phyloP scores from a whole-genome alignment of 2,329 filamentous ascomycete species.

The Aspergillus sergii region DNA sequence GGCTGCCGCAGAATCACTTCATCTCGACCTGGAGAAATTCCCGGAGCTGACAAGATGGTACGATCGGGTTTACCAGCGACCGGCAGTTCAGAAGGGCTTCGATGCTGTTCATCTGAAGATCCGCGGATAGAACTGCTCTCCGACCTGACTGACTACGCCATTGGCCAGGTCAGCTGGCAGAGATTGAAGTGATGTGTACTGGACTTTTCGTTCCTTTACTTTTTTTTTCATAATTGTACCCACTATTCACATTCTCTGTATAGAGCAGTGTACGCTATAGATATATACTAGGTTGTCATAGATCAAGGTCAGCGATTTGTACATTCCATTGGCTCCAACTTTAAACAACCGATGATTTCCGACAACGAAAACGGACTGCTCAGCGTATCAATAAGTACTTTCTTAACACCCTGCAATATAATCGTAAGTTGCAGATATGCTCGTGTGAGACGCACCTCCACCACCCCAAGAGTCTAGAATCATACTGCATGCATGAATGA shows the following conservation, averaged over 20 bases:
- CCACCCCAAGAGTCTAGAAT: not conserved
- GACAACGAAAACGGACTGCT: not conserved
- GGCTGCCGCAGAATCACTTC: conserved; percentile 6
- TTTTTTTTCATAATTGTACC: not conserved
- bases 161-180: not conserved
- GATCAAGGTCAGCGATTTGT: not conserved
- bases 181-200: not conserved
- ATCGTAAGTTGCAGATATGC: not conserved
- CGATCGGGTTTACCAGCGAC: conserved; percentile 10
- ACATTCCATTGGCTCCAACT: not conserved
- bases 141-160: not conserved
- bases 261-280: not conserved
- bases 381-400: not conserved
- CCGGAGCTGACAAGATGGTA: conserved; percentile 18
- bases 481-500: not conserved
- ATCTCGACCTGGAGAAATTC: conserved; percentile 15
- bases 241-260: not conserved
- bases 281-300: not conserved
- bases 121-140: not conserved
- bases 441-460: not conserved
- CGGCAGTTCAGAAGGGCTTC: not conserved
- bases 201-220: not conserved
- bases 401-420: not conserved
- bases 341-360: not conserved
- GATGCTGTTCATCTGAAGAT: not conserved